phyloP scores from a whole-genome alignment of 106 monocot genomes.

The Allium fistulosum region DNA sequence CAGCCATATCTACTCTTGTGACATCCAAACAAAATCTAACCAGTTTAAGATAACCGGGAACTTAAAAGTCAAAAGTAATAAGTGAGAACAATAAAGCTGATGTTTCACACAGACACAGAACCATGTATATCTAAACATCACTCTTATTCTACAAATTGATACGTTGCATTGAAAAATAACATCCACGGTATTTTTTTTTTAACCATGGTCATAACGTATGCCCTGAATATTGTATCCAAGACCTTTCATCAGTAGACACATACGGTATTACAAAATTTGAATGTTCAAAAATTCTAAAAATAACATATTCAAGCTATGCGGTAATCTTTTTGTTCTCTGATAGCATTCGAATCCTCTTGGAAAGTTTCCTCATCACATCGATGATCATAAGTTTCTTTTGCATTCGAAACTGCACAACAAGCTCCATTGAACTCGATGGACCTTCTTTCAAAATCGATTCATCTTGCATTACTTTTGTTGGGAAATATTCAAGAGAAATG shows the following conservation, averaged over 20 bases:
- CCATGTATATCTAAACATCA: no score
- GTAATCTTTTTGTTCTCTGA: conserved; percentile 23
- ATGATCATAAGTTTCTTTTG: conserved; percentile 85
- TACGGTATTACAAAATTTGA: neutral
- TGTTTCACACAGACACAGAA: no score
- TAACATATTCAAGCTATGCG: conserved; percentile 4
- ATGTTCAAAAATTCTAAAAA: neutral
- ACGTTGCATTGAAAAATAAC: no score
- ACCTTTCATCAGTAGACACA: neutral
- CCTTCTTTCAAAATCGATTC: conserved; percentile 48
- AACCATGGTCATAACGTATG: no score
- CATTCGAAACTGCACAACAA: conserved; percentile 77
- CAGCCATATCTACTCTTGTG: no score
- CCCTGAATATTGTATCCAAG: neutral
- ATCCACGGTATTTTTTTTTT: no score
- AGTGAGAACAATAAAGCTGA: no score
- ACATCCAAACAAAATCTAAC: no score
- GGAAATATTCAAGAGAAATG: conserved; percentile 65
- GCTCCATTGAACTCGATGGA: conserved; percentile 34
- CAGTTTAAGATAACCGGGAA: no score
- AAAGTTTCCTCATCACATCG: conserved; percentile 70
- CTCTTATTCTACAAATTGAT: no score
- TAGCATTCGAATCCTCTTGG: conserved; percentile 47
- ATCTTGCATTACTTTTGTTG: conserved; percentile 94
- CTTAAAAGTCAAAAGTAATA: no score